phyloP scores from a whole-genome alignment of 441 rosid species.

The Erodium trifolium region DNA sequence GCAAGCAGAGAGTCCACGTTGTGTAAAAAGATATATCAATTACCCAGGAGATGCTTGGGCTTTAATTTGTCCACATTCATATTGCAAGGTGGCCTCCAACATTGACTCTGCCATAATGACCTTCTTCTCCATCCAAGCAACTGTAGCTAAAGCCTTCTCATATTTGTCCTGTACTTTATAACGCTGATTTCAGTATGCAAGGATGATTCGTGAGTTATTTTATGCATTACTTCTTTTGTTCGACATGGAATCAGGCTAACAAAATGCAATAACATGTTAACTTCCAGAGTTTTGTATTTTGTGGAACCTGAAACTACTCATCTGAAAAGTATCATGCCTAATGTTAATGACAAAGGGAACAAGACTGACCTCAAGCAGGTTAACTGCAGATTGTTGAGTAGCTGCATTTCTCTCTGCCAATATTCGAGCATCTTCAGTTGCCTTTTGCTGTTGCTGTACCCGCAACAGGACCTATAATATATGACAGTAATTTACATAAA shows the following conservation, averaged over 20 bases:
- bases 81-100: conserved; percentile 9
- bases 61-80: conserved; percentile 7
- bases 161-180: conserved; percentile 61
- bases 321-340: neutral
- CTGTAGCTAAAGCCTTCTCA: conserved; percentile 58
- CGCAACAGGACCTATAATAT: conserved; percentile 98
- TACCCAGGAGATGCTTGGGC: conserved; percentile 10
- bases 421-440: conserved; percentile 95
- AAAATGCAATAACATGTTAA: neutral
- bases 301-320: neutral
- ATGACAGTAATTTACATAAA: conserved; percentile 87
- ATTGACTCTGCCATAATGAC: conserved; percentile 84
- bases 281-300: neutral
- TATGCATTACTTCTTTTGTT: neutral
- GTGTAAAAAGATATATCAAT: neutral
- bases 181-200: conserved; percentile 6
- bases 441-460: conserved; percentile 92
- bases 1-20: neutral
- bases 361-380: conserved; percentile 67
- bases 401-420: conserved; percentile 94
- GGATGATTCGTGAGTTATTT: neutral
- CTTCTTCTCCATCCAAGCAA: conserved; percentile 89
- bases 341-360: conserved; percentile 7
- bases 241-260: neutral
- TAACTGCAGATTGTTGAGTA: conserved; percentile 87